These are phyloP conservation scores for Cyclotella baltica DNA, from an alignment of 108 stramenopile species.

Conservation along the genomic window DNA sequence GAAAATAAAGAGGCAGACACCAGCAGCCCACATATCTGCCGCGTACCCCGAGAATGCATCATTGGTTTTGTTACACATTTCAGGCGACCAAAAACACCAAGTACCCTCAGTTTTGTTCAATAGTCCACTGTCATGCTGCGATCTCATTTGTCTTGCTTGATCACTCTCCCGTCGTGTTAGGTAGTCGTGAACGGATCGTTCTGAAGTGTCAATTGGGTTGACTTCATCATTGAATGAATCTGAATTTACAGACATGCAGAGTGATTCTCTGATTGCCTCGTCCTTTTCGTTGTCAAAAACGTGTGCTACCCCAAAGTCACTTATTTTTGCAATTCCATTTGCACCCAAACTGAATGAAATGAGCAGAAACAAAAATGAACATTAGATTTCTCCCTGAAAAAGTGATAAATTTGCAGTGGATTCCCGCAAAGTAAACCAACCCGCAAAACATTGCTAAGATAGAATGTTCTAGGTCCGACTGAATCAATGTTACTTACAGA, in stretches of 20 bases:
- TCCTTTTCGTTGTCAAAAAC: constrained; percentile 80
- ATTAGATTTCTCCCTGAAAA: too few relatives aligned
- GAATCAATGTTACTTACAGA: background rate
- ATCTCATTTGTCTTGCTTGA: constrained; percentile 67
- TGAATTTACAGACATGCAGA: constrained; percentile 9
- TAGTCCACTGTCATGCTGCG: constrained; percentile 64
- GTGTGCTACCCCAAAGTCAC: constrained; percentile 91
- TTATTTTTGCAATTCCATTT: constrained; percentile 79
- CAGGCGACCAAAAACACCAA: constrained; percentile 89
- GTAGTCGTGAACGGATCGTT: background rate
- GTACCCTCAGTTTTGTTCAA: constrained; percentile 90
- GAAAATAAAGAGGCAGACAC: constrained; percentile 90
- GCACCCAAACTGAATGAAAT: constrained; percentile 50
- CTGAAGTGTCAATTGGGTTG: constrained; percentile 1
- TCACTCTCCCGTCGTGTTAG: constrained; percentile 40
- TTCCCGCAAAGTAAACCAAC: too few relatives aligned
- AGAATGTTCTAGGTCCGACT: constrained; percentile 5
- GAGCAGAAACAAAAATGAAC: constrained; percentile 33
- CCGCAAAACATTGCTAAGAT: too few relatives aligned
- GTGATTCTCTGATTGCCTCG: constrained; percentile 14
- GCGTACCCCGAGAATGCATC: constrained; percentile 82
- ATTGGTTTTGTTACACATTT: constrained; percentile 71
- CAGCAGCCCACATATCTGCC: constrained; percentile 93
- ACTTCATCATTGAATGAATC: constrained; percentile 16
- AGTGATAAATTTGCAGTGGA: too few relatives aligned